Evolutionary conservation across 345 rosid genomes (phyloP).

Genomic region (Melastoma malabathricum): DNA sequence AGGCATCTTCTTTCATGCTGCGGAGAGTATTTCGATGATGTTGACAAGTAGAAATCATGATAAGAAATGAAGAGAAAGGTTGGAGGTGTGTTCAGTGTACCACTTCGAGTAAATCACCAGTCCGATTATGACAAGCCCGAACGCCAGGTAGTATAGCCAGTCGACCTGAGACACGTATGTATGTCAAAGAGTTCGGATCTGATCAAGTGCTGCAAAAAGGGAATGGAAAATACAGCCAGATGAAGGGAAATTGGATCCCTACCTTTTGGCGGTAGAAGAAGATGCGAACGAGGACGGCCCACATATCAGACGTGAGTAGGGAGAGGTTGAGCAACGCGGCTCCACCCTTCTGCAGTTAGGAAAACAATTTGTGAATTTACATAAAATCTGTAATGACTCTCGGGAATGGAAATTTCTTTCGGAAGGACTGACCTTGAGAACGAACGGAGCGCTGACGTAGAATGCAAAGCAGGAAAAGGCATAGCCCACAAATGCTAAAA

Average conservation of each 20-base stretch:
- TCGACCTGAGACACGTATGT: constrained; percentile 30
- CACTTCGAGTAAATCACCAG: constrained; percentile 28
- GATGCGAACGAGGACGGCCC: constrained; percentile 40
- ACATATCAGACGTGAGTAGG: constrained; percentile 43
- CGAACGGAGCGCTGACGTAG: constrained; percentile 27
- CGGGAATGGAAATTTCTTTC: too few species aligned
- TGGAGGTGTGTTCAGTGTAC: constrained; percentile 9
- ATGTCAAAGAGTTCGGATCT: neutral
- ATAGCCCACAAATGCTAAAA: constrained; percentile 26
- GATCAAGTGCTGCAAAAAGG: neutral
- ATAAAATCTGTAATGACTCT: neutral
- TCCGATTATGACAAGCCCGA: constrained; percentile 24
- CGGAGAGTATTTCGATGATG: too few species aligned
- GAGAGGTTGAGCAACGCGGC: constrained; percentile 47
- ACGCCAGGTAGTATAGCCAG: constrained; percentile 40
- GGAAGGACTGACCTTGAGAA: constrained; percentile 22
- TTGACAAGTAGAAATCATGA: too few species aligned
- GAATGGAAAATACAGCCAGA: neutral
- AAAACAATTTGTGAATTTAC: neutral
- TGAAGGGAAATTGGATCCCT: neutral
- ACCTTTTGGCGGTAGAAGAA: constrained; percentile 43
- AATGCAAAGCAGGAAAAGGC: constrained; percentile 17
- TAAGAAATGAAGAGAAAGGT: too few species aligned
- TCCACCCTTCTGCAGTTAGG: constrained; percentile 29
- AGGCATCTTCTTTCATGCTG: too few species aligned